A percentile compares a stretch with the other conserved stretches of the same genome.
phyloP scores from a whole-genome alignment of 2,329 filamentous ascomycete species.

The Alternaria panax region DNA sequence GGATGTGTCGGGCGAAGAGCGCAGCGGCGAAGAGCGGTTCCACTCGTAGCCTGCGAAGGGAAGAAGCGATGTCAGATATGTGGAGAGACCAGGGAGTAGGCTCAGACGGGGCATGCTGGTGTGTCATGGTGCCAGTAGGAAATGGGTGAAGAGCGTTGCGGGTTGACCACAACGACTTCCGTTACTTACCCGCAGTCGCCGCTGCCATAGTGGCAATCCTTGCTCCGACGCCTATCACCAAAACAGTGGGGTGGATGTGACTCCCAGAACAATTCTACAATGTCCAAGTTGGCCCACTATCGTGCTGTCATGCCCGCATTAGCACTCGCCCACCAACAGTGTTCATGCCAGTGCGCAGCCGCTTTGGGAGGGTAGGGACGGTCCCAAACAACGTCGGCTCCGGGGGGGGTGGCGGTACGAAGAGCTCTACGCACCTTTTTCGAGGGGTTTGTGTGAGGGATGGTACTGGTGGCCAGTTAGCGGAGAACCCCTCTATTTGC shows the following conservation, averaged over 20 bases:
- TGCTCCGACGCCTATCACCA: slow-evolving; percentile 31
- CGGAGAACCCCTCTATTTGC: slow-evolving; percentile 42
- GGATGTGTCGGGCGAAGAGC: slow-evolving; percentile 69
- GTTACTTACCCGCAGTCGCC: slow-evolving; percentile 51
- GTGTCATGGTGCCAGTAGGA: slow-evolving; percentile 27
- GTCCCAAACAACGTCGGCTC: background rate
- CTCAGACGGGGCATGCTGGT: slow-evolving; percentile 24
- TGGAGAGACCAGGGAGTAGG: slow-evolving; percentile 34
- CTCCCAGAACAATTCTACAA: slow-evolving; percentile 19
- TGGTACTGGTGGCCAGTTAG: slow-evolving; percentile 45
- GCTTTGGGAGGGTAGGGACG: background rate
- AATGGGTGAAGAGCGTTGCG: slow-evolving; percentile 30
- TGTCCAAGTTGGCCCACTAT: slow-evolving; percentile 16
- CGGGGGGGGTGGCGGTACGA: slow-evolving; percentile 15
- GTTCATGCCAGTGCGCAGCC: background rate
- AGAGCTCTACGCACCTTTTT: slow-evolving; percentile 43
- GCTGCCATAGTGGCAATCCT: slow-evolving; percentile 48
- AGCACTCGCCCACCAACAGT: slow-evolving; percentile 17
- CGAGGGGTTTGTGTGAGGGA: slow-evolving; percentile 35
- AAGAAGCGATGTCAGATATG: slow-evolving; percentile 47
- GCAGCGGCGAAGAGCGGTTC: slow-evolving; percentile 50
- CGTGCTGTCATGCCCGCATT: slow-evolving; percentile 26
- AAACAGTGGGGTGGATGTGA: slow-evolving; percentile 16
- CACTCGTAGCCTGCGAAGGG: slow-evolving; percentile 51
- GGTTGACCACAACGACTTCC: slow-evolving; percentile 29